Conservation (phyloP, 306 rosid species). For the Phaseolus lunatus region DNA sequence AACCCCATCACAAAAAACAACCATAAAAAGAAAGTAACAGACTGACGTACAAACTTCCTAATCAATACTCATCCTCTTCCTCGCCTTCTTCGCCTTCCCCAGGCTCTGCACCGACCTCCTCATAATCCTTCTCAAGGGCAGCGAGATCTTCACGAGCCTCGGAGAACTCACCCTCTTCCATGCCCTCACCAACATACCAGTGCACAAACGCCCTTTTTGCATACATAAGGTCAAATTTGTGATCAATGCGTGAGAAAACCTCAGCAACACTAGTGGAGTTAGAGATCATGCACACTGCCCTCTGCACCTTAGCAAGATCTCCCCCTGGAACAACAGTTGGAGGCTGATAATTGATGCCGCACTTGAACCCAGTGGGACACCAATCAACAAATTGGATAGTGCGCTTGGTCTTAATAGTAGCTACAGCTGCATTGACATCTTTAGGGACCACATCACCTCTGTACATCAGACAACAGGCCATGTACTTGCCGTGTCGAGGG, state of each 20-base stretch:
- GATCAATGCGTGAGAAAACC: conserved; percentile 83
- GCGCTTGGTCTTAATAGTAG: conserved; percentile 85
- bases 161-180: conserved; percentile 92
- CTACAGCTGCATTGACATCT: conserved; percentile 86
- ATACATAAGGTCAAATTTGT: conserved; percentile 85
- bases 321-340: conserved; percentile 88
- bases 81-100: conserved; percentile 74
- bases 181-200: conserved; percentile 92
- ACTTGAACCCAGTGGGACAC: conserved; percentile 93
- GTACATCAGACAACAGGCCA: conserved; percentile 90
- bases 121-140: conserved; percentile 56
- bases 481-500: conserved; percentile 84
- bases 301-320: conserved; percentile 82
- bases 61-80: conserved; percentile 68
- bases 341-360: conserved; percentile 89
- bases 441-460: conserved; percentile 88
- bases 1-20: conserved; percentile 11
- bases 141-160: conserved; percentile 91
- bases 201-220: conserved; percentile 87
- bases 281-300: conserved; percentile 89
- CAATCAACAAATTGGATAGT: conserved; percentile 87
- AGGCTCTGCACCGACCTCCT: conserved; percentile 82
- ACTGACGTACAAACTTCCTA: background rate
- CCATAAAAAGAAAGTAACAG: background rate
- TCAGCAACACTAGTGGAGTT: conserved; percentile 88